Base-by-base conservation (phyloP, 1,139 yeast species). In the Kazachstania sp. region DNA sequence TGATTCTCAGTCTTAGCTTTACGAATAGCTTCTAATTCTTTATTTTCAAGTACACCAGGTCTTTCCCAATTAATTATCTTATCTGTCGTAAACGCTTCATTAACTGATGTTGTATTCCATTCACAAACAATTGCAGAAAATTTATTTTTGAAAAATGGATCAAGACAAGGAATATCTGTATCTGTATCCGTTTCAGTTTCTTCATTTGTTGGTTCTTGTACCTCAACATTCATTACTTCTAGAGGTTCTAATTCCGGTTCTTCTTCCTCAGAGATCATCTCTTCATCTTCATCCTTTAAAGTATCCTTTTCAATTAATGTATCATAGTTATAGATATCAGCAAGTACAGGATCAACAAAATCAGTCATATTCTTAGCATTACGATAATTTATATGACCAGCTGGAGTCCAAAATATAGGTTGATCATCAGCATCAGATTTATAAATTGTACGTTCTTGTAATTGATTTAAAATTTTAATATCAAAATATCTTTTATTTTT, bases 41-140 rank as follows among this genome's bases (percentile, higher is more conserved):
- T 73, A 55, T 81, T 81, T 1, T 74, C 72, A 12, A 81, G 66
- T 3, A 63, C 59, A 2, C 71, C 74, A 0, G 81, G 78, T 15
- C 71, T 60, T 9, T 70, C 67, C 86, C 86, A 82, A 2, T 78
- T 72, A 39, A 74, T 75, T 9, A 66, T 69, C 41, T 67, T 70
- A 5, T 70, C 71, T 11, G 69, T 71, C 2, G 72, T 70, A 58
- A 84, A 83, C 40, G 79, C 77, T 12, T 71, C 71, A 37, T 73
- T 71, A 55, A 73, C 74, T 1, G 69, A 61, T 2, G 67, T 72
- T 4, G 68, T 63, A 32, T 72, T 69, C 95, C 95, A 87, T 56
- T 86, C 86, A 61, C 95, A 81, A 8, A 86, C 75, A 28, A 87
- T 66, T 1, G 83, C 75, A 31, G 36, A 7, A 32, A 15, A 15